A percentile compares a stretch with the other conserved stretches of the same genome.
Conservation (phyloP, 495 filamentous ascomycete genomes). For the Neurospora intermedia region DNA sequence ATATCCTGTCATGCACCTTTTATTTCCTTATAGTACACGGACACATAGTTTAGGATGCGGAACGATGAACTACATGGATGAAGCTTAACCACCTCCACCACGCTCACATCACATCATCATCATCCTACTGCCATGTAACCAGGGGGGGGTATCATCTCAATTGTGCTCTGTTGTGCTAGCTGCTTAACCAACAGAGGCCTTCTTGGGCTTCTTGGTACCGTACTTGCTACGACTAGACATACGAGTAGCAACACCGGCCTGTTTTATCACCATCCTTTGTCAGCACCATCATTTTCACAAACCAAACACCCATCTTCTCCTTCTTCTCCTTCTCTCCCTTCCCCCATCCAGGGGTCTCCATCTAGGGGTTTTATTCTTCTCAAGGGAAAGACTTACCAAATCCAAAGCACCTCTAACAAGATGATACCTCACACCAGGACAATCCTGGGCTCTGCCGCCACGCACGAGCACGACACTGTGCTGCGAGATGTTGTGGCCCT, state of each 20-base stretch:
- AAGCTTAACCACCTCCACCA: neutral
- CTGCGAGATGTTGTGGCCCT: slow-evolving; percentile 98
- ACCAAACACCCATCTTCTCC: too few relatives aligned
- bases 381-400: slow-evolving; percentile 51
- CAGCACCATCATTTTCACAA: slow-evolving; percentile 1
- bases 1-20: neutral
- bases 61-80: neutral
- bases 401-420: slow-evolving; percentile 87
- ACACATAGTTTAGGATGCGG: neutral
- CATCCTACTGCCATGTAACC: neutral
- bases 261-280: slow-evolving; percentile 1
- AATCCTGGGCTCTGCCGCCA: slow-evolving; percentile 89
- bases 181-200: slow-evolving; percentile 36
- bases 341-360: too few relatives aligned
- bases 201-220: slow-evolving; percentile 97
- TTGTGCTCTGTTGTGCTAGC: neutral
- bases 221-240: slow-evolving; percentile 86
- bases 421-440: slow-evolving; percentile 94
- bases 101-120: neutral
- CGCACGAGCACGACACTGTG: slow-evolving; percentile 92
- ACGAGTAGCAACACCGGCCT: slow-evolving; percentile 80
- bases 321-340: too few relatives aligned
- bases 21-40: neutral
- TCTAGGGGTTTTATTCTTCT: too few relatives aligned
- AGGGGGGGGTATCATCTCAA: neutral